phyloP scores from a whole-genome alignment of 257 asterid genomes.

The Cynanchum wilfordii region DNA sequence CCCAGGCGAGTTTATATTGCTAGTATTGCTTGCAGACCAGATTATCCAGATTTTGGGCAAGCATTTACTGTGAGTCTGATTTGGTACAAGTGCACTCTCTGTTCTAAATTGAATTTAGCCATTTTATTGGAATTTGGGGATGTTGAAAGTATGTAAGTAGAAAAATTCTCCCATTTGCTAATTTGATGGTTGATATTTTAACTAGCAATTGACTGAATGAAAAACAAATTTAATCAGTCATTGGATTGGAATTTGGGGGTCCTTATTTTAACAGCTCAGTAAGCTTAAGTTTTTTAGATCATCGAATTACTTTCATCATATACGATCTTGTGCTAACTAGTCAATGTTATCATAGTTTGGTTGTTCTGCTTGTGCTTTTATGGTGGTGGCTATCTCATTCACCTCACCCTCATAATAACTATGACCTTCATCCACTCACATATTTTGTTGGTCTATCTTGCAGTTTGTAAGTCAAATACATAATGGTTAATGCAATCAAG shows the following conservation, averaged over 20 bases:
- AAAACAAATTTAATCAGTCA: background rate
- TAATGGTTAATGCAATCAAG: conserved; percentile 64
- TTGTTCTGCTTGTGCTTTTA: background rate
- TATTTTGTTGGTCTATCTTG: background rate
- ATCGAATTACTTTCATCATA: background rate
- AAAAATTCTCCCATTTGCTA: too few species aligned
- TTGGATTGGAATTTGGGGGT: background rate
- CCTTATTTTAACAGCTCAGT: too few species aligned
- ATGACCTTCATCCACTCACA: background rate
- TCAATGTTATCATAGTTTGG: background rate
- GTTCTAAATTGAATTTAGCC: background rate
- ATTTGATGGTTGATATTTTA: background rate
- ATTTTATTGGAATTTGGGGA: background rate
- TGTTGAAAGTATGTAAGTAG: background rate
- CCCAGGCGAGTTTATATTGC: background rate
- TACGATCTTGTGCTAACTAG: background rate
- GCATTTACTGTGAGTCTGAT: background rate
- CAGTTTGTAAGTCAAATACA: conserved; percentile 26
- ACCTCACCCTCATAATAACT: background rate
- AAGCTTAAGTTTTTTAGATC: too few species aligned
- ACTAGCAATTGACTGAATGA: background rate
- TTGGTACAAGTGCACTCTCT: background rate
- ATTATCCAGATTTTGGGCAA: background rate
- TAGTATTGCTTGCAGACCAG: background rate
- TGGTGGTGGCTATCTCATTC: background rate